These are phyloP conservation scores for Colletotrichum musae DNA, from an alignment of 2,329 filamentous ascomycete genomes.

Conservation along the genomic window DNA sequence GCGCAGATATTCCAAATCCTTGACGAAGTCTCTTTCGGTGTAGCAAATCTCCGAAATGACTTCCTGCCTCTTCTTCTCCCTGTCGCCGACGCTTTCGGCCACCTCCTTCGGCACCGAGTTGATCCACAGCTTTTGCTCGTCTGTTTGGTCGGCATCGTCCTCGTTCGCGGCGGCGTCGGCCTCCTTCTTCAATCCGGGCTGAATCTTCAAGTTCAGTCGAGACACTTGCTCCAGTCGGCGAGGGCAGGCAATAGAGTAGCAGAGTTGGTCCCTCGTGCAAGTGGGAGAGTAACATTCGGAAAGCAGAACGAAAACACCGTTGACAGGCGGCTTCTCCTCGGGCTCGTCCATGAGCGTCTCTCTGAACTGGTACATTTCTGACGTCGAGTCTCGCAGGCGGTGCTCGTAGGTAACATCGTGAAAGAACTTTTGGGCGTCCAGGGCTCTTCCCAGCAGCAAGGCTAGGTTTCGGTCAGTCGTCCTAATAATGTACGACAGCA, in stretches of 20 bases:
- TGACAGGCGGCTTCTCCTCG: constrained; percentile 81
- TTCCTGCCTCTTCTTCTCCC: constrained; percentile 97
- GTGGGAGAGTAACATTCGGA: constrained; percentile 99
- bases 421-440: constrained; percentile 99
- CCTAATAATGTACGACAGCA: constrained; percentile 96
- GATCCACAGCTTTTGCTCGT: constrained; percentile 99
- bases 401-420: constrained; percentile 99
- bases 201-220: constrained; percentile 91
- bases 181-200: constrained; percentile 84
- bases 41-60: constrained; percentile 99
- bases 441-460: constrained; percentile 87
- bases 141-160: constrained; percentile 85
- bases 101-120: constrained; percentile 97
- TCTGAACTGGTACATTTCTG: constrained; percentile 96
- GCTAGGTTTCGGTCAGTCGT: constrained; percentile 97
- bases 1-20: constrained; percentile 95
- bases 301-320: constrained; percentile 95
- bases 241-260: constrained; percentile 98
- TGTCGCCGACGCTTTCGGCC: constrained; percentile 88
- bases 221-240: constrained; percentile 95
- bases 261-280: constrained; percentile 93
- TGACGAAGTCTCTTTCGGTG: constrained; percentile 98
- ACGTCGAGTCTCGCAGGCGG: constrained; percentile 90
- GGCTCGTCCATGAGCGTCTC: constrained; percentile 89
- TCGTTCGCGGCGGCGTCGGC: constrained; percentile 75